Evolutionary conservation across 163 green algal genomes (phyloP), one percentile per base, ranked within the genome.

Genomic region (Volvox carteri): DNA sequence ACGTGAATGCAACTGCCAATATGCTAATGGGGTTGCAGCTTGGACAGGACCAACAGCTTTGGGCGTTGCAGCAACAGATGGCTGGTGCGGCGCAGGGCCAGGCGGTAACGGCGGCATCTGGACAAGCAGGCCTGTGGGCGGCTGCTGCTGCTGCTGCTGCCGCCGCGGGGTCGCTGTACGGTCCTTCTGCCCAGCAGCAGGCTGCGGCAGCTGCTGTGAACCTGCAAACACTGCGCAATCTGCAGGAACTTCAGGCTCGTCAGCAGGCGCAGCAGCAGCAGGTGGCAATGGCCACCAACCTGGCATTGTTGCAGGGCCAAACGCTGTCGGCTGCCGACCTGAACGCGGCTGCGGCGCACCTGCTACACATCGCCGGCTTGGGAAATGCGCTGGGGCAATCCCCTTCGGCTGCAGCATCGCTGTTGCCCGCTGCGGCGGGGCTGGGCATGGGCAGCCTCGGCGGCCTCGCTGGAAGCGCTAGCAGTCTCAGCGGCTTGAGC

Each of bases 211-310:
- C 78, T 2, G 60, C 58, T 6, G 78, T 68, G 5, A 89, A 89
- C 50, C 52, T 86, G 73, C 86, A 85, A 58, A 67, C 48, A 58
- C 78, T 70, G 68, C 89, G 28, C 46, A 78, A 39, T 35, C 77
- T 74, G 58, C 86, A 86, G 86, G 86, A 92, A 86, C 85, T 90
- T 75, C 78, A 89, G 77, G 84, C 37, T 54, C 86, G 68, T 84
- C 90, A 91, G 58, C 87, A 90, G 89, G 90, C 87, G 85, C 91
- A 94, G 79, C 54, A 91, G 72, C 88, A 92, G 78, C 84, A 91
- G 77, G 37, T 54, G 30, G 86, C 88, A 30, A 50, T 81, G 75
- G 75, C 75, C 18, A 48, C 75, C 11, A 84, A 84, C 48, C 48
- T 84, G 50, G 75, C 75, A 2, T 18, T 39, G 30, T 48, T 90